Base-by-base conservation (phyloP, 768 basidiomycete genomes). In the Lyophyllum atratum region DNA sequence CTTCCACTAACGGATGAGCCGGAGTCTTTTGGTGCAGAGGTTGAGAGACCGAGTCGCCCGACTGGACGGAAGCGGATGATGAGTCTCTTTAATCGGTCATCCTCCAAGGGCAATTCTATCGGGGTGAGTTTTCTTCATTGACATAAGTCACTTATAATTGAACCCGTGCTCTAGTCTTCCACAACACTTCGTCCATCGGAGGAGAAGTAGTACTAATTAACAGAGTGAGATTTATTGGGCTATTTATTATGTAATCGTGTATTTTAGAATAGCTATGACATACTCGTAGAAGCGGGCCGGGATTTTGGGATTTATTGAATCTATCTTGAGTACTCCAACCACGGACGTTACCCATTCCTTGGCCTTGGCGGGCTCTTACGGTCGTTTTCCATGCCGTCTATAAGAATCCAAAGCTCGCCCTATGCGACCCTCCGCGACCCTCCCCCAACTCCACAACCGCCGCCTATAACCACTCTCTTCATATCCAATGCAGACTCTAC, bases 361-460 rank as follows among this genome's bases (percentile, higher is more conserved):
- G 39, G 19, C 39, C 17, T 40, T 3, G 34, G 5, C 29, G 17
- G 34, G 4, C 14, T 3, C 11, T 14, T 6, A 15, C 24, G 26
- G 26, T 47, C 9, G 37, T 43, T 33, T 55, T 49, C 50, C 26
- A 82, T 82, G 80, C 80, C 81, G 34, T 84, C 82, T 39, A 72
- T 84, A 53, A 75, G 79, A 63, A 72, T 84, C 52, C 77, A 70
- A 66, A 68, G 70, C 19, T 68, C 67, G 26, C 59, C 69, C 10
- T 75, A 75, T 59, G 65, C 67, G n/a, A 58, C 61, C 33, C 63
- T 72, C 28, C 55, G 62, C 11, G 68, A 66, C 17, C 52, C 59
- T 25, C 53, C 56, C 24, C 40, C 49, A 11, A 45, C 49, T 10
- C 59, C 46, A 24, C 51, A 17, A 50, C 24, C 46, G 25, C 31